phyloP scores from a whole-genome alignment of 2,329 filamentous ascomycete genomes.

The Sclerotiophoma versabilis region DNA sequence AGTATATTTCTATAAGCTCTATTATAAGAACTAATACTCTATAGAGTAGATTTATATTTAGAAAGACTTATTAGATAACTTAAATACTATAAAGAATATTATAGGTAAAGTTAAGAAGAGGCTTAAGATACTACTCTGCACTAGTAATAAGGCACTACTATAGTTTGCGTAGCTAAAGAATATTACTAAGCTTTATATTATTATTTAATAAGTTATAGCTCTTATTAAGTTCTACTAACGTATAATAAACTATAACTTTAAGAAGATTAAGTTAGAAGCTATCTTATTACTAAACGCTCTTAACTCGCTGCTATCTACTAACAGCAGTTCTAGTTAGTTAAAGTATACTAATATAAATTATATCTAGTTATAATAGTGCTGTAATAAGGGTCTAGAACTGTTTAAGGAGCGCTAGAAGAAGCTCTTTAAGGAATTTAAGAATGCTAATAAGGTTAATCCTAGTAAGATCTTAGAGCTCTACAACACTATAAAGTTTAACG shows the following conservation, averaged over 20 bases:
- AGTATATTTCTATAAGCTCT: no score
- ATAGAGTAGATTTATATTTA: constrained; percentile 88
- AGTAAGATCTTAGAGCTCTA: constrained; percentile 99
- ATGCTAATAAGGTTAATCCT: constrained; percentile 96
- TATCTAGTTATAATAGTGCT: constrained; percentile 95
- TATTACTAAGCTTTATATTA: constrained; percentile 91
- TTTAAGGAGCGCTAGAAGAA: constrained; percentile 99
- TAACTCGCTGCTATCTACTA: constrained; percentile 31
- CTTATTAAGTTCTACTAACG: constrained; percentile 96
- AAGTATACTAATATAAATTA: constrained; percentile 40
- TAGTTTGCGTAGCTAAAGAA: constrained; percentile 97
- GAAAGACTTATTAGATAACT: constrained; percentile 95
- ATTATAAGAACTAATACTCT: constrained; percentile 83
- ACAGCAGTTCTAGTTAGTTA: constrained; percentile 50
- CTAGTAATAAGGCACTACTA: constrained; percentile 90
- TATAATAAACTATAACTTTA: constrained; percentile 95
- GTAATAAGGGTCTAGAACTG: constrained; percentile 90
- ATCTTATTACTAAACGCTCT: constrained; percentile 65
- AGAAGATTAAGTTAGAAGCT: constrained; percentile 74
- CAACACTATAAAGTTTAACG: constrained; percentile 99
- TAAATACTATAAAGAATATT: constrained; percentile 97
- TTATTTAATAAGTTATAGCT: constrained; percentile 89
- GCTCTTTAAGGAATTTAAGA: constrained; percentile 93
- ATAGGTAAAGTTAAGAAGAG: constrained; percentile 99
- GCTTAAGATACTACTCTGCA: constrained; percentile 87